Evolutionary conservation across 1,284 basidiomycete genomes (phyloP), one percentile per base, ranked within the genome.

Genomic region (Xerocomus nothofagi): DNA sequence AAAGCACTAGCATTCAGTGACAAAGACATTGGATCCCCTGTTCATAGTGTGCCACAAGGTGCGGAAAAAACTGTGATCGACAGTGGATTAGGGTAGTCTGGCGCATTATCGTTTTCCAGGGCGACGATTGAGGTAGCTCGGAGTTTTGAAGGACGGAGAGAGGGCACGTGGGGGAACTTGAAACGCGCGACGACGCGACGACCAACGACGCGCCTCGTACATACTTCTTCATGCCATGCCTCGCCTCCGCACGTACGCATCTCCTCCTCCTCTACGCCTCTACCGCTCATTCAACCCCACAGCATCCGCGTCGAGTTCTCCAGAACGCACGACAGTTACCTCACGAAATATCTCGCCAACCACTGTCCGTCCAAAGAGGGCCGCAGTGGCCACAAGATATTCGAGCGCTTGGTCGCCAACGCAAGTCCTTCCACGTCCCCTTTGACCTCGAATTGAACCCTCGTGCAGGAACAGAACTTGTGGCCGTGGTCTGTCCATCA

Each of bases 401-500:
- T 71, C 55, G 41, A 70, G 46, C 47, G 23, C 3, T 64, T 81
- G 15, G 23, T 63, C 62, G 38, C 62, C 70, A 55, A 78, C 71
- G 60, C 50, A 52, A 49, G 51, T 53, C 32, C n/a, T 14, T 21
- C 0, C 15, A 1, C 12, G 0, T 24, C 5, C 6, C 4, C 7
- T 14, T 12, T 17, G 14, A 18, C 32, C 23, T 14, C n/a, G 0
- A n/a, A 29, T 17, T 50, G 37, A 50, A n/a, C 14, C n/a, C 20
- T 24, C n/a, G 4, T 31, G 30, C 43, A 67, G 62, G 41, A 42
- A 11, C 0, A 33, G 0, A 21, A 31, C 0, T 2, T 55, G 43
- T 81, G 77, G 75, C 61, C 66, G 3, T 81, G 77, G 78, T 62
- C 72, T 14, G 51, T 41, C 4, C 61, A 62, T 4, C 82, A 83